Evolutionary conservation across 257 asterid genomes (phyloP).

Genomic region (Penstemon newberryi): DNA sequence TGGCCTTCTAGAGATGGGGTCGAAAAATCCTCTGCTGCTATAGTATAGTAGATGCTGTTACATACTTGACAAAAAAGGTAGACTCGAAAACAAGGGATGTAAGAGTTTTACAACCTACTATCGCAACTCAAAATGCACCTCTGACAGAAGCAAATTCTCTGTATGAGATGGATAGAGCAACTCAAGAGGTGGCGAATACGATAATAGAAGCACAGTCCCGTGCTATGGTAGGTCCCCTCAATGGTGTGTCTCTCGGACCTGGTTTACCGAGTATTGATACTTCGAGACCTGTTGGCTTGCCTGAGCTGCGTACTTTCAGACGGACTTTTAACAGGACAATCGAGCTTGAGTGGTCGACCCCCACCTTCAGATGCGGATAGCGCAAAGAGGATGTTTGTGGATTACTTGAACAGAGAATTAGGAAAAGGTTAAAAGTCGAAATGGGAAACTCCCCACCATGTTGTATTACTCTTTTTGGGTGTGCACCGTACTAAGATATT

Average conservation of each 20-base stretch:
- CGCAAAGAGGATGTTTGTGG: conserved; percentile 94
- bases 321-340: conserved; percentile 83
- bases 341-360: conserved; percentile 92
- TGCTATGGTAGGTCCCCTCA: conserved; percentile 74
- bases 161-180: conserved; percentile 89
- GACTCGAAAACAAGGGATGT: conserved; percentile 86
- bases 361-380: conserved; percentile 86
- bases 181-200: conserved; percentile 71
- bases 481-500: too few relatives aligned
- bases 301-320: conserved; percentile 82
- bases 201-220: conserved; percentile 82
- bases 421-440: conserved; percentile 38
- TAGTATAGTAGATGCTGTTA: conserved; percentile 61
- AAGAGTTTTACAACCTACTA: conserved; percentile 88
- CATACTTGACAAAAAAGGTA: conserved; percentile 72
- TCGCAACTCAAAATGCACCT: conserved; percentile 77
- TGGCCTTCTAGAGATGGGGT: conserved; percentile 77
- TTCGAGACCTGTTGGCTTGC: conserved; percentile 75
- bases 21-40: conserved; percentile 59
- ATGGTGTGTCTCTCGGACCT: conserved; percentile 59
- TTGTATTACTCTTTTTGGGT: neutral
- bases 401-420: conserved; percentile 89
- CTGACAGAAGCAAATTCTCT: conserved; percentile 71
- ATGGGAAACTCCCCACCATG: neutral
- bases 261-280: conserved; percentile 65